Percentiles rank a stretch among this genome's conserved stretches.
These are phyloP conservation scores for Trifolium fragiferum DNA, from an alignment of 306 rosid genomes.

Conservation along the genomic window DNA sequence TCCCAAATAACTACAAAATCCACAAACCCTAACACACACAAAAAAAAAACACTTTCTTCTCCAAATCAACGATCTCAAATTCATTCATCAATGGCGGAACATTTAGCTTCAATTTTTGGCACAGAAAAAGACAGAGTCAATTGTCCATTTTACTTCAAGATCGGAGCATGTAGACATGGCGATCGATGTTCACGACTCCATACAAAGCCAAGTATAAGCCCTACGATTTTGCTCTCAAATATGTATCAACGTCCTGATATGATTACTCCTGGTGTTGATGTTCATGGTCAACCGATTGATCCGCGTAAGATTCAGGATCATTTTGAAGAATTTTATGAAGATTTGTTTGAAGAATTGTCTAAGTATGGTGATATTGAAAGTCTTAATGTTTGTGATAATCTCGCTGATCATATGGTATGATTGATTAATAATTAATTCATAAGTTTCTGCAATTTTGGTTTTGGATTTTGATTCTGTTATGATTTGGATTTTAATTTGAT, in stretches of 20 bases:
- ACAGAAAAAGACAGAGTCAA: slow-evolving; percentile 82
- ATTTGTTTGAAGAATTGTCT: slow-evolving; percentile 65
- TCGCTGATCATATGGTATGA: slow-evolving; percentile 75
- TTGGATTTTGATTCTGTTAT: background rate
- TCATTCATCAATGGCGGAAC: slow-evolving; percentile 63
- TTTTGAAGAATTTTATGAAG: slow-evolving; percentile 80
- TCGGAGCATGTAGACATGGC: slow-evolving; percentile 82
- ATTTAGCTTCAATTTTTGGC: slow-evolving; percentile 75
- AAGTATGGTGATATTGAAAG: slow-evolving; percentile 75
- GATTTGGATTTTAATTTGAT: background rate
- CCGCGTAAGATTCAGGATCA: slow-evolving; percentile 65
- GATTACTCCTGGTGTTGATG: slow-evolving; percentile 78
- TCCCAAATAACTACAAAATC: slow-evolving; percentile 11
- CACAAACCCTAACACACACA: slow-evolving; percentile 30
- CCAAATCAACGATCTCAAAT: background rate
- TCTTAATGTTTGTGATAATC: slow-evolving; percentile 74
- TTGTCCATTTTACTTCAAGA: slow-evolving; percentile 81
- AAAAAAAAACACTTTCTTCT: background rate
- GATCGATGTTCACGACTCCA: slow-evolving; percentile 75
- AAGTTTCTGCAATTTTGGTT: background rate
- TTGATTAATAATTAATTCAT: background rate
- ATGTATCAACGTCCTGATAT: slow-evolving; percentile 84
- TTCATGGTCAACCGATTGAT: slow-evolving; percentile 61
- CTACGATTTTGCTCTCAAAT: slow-evolving; percentile 66
- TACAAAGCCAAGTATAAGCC: slow-evolving; percentile 78